These are phyloP conservation scores for Allomyces javanicus DNA, from an alignment of 192 early-diverging fungal genomes.

Conservation along the genomic window DNA sequence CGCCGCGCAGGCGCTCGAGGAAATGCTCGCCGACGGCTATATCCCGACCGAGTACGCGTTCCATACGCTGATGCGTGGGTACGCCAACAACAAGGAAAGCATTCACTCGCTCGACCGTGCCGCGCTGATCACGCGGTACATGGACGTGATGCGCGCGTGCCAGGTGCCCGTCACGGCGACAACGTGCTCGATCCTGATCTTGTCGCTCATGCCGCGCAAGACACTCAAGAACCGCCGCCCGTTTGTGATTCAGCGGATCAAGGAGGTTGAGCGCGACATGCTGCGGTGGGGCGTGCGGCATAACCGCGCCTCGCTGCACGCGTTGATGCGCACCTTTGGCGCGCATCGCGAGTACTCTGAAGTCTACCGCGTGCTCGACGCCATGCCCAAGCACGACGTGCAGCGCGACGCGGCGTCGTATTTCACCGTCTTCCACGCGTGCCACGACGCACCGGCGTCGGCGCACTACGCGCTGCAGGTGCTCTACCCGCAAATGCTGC, in stretches of 20 bases:
- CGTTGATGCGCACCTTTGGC: not conserved
- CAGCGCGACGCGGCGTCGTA: not conserved
- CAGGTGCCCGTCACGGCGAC: not conserved
- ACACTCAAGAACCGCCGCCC: not conserved
- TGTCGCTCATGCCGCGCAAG: not conserved
- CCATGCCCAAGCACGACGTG: not conserved
- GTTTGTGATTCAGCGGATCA: not conserved
- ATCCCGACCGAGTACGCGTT: not conserved
- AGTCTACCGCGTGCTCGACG: not conserved
- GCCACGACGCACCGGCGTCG: not conserved
- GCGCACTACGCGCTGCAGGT: not conserved
- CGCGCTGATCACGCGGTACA: not conserved
- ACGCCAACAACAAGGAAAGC: not conserved
- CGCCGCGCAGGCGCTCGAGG: not conserved
- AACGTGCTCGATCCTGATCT: not conserved
- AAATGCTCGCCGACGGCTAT: not conserved
- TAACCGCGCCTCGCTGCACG: not conserved
- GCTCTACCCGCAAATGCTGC: not conserved
- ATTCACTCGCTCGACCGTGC: not conserved
- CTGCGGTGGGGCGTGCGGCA: not conserved
- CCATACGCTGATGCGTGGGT: not conserved
- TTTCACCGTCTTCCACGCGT: not conserved
- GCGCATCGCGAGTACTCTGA: not conserved
- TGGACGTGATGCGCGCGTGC: not conserved
- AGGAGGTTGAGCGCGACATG: not conserved